Conservation (phyloP, 2,329 filamentous ascomycete genomes). For the Aciculosporium take region DNA sequence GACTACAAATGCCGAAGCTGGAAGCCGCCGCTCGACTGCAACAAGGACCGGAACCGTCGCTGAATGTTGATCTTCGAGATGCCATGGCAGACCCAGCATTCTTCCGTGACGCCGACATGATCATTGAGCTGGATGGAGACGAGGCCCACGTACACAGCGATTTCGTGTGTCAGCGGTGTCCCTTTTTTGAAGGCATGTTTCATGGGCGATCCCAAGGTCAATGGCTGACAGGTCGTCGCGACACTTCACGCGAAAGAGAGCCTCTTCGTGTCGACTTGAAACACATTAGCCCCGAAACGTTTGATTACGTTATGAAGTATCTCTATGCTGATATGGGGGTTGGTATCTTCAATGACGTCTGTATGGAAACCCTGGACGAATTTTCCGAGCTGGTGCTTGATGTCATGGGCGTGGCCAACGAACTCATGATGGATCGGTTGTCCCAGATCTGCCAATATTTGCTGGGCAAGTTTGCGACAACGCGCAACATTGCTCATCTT, state of each 20-base stretch:
- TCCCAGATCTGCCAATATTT: slow-evolving; percentile 79
- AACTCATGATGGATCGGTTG: slow-evolving; percentile 85
- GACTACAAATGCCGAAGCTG: slow-evolving; percentile 54
- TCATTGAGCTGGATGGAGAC: slow-evolving; percentile 65
- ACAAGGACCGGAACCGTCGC: slow-evolving; percentile 44
- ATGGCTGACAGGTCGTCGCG: slow-evolving; percentile 65
- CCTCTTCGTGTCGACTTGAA: slow-evolving; percentile 63
- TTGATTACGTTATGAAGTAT: slow-evolving; percentile 64
- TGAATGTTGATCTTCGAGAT: slow-evolving; percentile 55
- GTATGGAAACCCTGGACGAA: slow-evolving; percentile 58
- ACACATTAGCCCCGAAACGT: slow-evolving; percentile 60
- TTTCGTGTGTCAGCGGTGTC: slow-evolving; percentile 69
- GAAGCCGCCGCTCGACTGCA: slow-evolving; percentile 69
- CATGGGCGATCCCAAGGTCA: slow-evolving; percentile 71
- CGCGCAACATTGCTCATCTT: slow-evolving; percentile 71
- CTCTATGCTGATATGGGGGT: slow-evolving; percentile 73
- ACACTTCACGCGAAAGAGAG: slow-evolving; percentile 20
- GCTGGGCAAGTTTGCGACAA: slow-evolving; percentile 71
- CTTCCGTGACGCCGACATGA: slow-evolving; percentile 65
- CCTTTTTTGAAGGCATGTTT: slow-evolving; percentile 85
- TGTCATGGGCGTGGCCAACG: slow-evolving; percentile 79
- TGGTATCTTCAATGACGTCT: slow-evolving; percentile 68
- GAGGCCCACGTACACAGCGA: slow-evolving; percentile 62
- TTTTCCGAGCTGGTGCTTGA: slow-evolving; percentile 84
- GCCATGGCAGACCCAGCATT: slow-evolving; percentile 57